phyloP scores from a whole-genome alignment of 208 protist species.

The Eutreptiella sp. region DNA sequence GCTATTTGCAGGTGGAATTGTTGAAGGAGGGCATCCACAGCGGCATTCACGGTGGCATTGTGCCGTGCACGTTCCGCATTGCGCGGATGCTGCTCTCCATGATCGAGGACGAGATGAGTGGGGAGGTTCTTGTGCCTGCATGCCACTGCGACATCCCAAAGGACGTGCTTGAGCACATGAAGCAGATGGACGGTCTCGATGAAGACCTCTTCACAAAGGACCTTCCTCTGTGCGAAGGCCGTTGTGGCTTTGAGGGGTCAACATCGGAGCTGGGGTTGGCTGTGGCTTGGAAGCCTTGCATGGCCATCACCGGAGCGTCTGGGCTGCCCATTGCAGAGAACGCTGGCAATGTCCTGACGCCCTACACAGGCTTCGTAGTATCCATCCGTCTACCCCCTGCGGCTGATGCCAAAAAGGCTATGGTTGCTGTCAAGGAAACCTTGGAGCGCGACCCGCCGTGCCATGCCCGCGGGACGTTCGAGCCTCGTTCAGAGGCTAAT shows the following conservation, averaged over 20 bases:
- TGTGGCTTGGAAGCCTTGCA: slow-evolving; percentile 81
- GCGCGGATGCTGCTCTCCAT: slow-evolving; percentile 65
- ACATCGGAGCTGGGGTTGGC: slow-evolving; percentile 62
- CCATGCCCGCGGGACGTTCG: slow-evolving; percentile 72
- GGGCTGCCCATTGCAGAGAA: slow-evolving; percentile 65
- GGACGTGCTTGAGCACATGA: slow-evolving; percentile 47
- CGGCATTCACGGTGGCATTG: slow-evolving; percentile 79
- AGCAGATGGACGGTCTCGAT: slow-evolving; percentile 40
- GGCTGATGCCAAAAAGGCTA: slow-evolving; percentile 47
- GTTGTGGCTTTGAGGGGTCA: too few relatives aligned
- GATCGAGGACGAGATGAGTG: slow-evolving; percentile 82
- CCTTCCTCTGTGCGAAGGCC: slow-evolving; percentile 43
- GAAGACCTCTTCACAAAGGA: not conserved
- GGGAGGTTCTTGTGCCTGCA: slow-evolving; percentile 68
- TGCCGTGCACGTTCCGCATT: slow-evolving; percentile 87
- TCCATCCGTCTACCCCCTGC: slow-evolving; percentile 82
- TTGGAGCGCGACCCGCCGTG: slow-evolving; percentile 79
- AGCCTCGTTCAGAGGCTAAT: slow-evolving; percentile 38
- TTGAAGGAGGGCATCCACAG: slow-evolving; percentile 81
- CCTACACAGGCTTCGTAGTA: slow-evolving; percentile 72
- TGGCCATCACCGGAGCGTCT: slow-evolving; percentile 76
- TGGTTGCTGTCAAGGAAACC: slow-evolving; percentile 50
- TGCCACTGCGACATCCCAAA: slow-evolving; percentile 76
- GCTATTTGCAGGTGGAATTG: slow-evolving; percentile 65
- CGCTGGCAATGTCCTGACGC: slow-evolving; percentile 86